These are phyloP conservation scores for Pichia terricola DNA, from an alignment of 1,139 yeast genomes.

Conservation along the genomic window DNA sequence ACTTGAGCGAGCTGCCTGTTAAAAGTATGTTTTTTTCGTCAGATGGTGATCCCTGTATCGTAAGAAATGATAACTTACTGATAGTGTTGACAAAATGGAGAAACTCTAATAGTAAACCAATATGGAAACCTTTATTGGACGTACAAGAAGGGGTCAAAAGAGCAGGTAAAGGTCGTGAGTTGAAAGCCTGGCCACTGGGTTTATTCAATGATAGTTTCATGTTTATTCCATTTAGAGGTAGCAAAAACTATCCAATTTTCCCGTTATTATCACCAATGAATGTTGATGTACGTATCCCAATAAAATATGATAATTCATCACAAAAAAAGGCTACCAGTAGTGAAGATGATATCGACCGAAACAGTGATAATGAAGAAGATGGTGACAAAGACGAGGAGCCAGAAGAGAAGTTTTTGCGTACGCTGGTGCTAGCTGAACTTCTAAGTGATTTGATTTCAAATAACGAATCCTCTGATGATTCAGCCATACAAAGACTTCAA, in stretches of 20 bases:
- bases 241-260: constrained; percentile 42
- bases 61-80: constrained; percentile 67
- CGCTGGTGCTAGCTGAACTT: constrained; percentile 41
- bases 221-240: constrained; percentile 65
- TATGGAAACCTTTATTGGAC: constrained; percentile 84
- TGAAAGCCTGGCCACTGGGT: constrained; percentile 82
- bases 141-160: constrained; percentile 48
- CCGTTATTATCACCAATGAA: constrained; percentile 84
- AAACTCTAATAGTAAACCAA: constrained; percentile 51
- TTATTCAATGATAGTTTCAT: constrained; percentile 56
- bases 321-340: constrained; percentile 22
- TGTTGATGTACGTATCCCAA: constrained; percentile 60
- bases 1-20: constrained; percentile 23
- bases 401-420: constrained; percentile 37
- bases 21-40: constrained; percentile 74
- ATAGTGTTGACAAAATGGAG: constrained; percentile 73
- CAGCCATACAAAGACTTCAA: constrained; percentile 36
- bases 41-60: constrained; percentile 82
- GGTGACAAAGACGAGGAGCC: constrained; percentile 21
- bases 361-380: constrained; percentile 14
- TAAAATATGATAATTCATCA: constrained; percentile 22
- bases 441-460: constrained; percentile 33
- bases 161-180: constrained; percentile 34
- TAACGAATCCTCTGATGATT: constrained; percentile 34
- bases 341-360: constrained; percentile 19